phyloP scores from a whole-genome alignment of 306 rosid genomes.

The Castanopsis chinensis region DNA sequence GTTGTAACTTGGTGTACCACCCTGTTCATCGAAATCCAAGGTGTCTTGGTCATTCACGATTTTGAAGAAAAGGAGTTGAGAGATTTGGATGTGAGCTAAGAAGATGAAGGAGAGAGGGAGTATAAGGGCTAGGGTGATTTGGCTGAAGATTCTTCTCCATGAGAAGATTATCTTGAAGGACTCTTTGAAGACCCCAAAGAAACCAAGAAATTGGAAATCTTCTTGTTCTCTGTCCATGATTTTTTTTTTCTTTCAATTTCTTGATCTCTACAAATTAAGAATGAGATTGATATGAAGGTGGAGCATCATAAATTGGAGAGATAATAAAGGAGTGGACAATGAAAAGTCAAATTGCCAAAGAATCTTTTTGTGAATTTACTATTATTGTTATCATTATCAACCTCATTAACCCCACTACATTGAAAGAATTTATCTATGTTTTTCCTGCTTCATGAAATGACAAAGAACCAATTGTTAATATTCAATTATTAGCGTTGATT shows the following conservation, averaged over 20 bases:
- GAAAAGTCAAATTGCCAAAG: background rate
- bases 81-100: conserved; percentile 30
- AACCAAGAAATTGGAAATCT: conserved; percentile 37
- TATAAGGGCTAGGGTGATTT: conserved; percentile 31
- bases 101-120: conserved; percentile 33
- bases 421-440: too few relatives aligned
- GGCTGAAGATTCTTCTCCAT: conserved; percentile 35
- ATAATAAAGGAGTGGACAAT: background rate
- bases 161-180: conserved; percentile 25
- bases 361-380: background rate
- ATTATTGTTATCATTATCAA: too few relatives aligned
- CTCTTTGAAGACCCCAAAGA: conserved; percentile 30
- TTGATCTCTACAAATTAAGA: too few relatives aligned
- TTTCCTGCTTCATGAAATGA: too few relatives aligned
- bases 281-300: background rate
- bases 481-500: too few relatives aligned
- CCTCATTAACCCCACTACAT: too few relatives aligned
- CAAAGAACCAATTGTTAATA: too few relatives aligned
- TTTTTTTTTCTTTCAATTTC: background rate
- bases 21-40: background rate
- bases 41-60: conserved; percentile 5
- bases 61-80: conserved; percentile 24
- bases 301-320: background rate
- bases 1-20: background rate
- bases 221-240: conserved; percentile 41